Evolutionary conservation across 2,329 filamentous ascomycete species (phyloP), one percentile per base, ranked within the genome.

Genomic region (Arachnomyces sp.): DNA sequence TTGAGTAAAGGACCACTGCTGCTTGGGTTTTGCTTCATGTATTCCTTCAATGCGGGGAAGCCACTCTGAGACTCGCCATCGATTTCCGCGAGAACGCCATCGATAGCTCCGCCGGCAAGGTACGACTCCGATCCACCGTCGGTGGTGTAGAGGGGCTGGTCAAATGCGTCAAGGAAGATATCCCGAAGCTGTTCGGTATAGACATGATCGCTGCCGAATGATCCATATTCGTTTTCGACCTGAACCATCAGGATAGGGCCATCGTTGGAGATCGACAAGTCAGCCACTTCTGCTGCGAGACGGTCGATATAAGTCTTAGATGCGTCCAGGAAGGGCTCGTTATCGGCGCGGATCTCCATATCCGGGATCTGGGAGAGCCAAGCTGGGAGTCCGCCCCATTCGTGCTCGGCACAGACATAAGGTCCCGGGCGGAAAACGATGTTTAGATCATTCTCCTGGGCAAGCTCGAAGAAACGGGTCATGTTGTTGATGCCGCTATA

Each of bases 211-310:
- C 54, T 55, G 12, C 67, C 71, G 34, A 67, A 73, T 15, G 62
- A 69, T 1, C 72, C 71, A 41, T 74, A 75, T 45, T 73, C 69
- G 38, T 73, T 73, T 49, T 73, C 70, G 7, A 73, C 58, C 50
- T 73, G 70, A 0, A 69, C 60, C 69, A 73, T 72, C 14, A 74
- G 47, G n/a, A 73, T 57, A 2, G 68, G 67, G 0, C 70, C 70
- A 9, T 68, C 69, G 0, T 61, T 50, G 1, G 61, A 63, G 12
- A 67, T 57, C 41, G 69, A 65, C 9, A 67, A 42, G 1, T 52
- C 43, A 7, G 40, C 18, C 16, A 72, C 39, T 11, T 67, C 60
- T 1, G 49, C 49, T n/a, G 62, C 65, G 1, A 71, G 53, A 11
- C 59, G 55, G 25, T 57, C 48, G 3, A 72, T 49, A 40, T 71